Evolutionary conservation across 768 basidiomycete species (phyloP).

Genomic region (Termitomyces sp.): DNA sequence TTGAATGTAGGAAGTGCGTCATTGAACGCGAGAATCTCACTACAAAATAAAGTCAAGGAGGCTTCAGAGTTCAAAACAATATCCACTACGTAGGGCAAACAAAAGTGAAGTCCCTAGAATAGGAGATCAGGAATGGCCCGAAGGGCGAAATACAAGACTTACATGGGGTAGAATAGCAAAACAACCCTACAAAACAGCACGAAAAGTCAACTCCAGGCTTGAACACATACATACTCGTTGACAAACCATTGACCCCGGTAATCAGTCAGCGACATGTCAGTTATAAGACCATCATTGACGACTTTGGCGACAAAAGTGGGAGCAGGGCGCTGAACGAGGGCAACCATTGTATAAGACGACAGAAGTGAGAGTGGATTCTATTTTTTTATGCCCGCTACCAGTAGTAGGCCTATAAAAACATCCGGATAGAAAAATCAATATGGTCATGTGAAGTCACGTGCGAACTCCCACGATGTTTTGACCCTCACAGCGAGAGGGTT

Average conservation of each 20-base stretch:
- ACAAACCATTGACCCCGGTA: constrained; percentile 79
- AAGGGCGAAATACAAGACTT: constrained; percentile 21
- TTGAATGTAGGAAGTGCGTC: constrained; percentile 76
- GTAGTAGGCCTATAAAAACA: too few species aligned
- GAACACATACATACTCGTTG: background rate
- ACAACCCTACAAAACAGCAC: constrained; percentile 58
- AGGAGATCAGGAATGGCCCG: background rate
- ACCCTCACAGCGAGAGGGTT: too few species aligned
- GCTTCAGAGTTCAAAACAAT: background rate
- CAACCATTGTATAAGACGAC: constrained; percentile 38
- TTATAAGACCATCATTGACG: constrained; percentile 73
- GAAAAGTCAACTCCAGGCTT: constrained; percentile 5
- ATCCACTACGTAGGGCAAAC: constrained; percentile 74
- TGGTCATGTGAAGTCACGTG: too few species aligned
- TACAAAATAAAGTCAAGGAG: constrained; percentile 8
- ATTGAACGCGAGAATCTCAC: constrained; percentile 92
- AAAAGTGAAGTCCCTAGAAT: constrained; percentile 74
- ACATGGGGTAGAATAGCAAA: constrained; percentile 93
- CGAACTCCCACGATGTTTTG: too few species aligned
- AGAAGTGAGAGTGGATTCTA: background rate
- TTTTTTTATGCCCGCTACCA: too few species aligned
- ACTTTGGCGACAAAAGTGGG: constrained; percentile 73
- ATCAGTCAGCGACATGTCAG: constrained; percentile 67
- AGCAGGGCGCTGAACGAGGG: constrained; percentile 78
- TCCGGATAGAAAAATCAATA: too few species aligned